Evolutionary conservation across 768 basidiomycete species (phyloP).

Genomic region (Cystofilobasidium capitatum): DNA sequence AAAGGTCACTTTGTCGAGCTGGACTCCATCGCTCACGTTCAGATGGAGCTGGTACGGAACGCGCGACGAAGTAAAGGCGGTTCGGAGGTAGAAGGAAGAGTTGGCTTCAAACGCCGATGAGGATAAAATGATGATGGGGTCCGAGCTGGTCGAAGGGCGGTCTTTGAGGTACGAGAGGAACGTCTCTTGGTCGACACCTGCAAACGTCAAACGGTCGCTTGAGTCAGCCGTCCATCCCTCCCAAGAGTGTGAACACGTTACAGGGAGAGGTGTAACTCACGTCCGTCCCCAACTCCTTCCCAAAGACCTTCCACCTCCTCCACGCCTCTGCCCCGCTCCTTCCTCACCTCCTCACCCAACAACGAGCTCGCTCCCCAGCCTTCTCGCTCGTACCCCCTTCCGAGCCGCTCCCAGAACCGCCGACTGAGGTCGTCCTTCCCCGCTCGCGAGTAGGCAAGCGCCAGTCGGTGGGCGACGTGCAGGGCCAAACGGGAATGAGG

Average conservation of each 20-base stretch:
- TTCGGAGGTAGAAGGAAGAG: conserved; percentile 61
- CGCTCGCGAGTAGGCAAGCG: conserved; percentile 68
- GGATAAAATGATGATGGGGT: neutral
- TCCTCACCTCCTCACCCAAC: conserved; percentile 63
- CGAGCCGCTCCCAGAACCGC: conserved; percentile 86
- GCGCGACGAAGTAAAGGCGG: conserved; percentile 52
- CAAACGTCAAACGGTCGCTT: neutral
- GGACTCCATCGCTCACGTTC: conserved; percentile 46
- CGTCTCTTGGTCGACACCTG: conserved; percentile 52
- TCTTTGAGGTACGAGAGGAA: conserved; percentile 14
- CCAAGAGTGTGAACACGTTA: conserved; percentile 23
- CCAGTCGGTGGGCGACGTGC: conserved; percentile 86
- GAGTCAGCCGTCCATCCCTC: no score
- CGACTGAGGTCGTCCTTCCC: conserved; percentile 80
- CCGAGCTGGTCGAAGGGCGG: neutral
- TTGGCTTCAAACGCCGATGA: conserved; percentile 51
- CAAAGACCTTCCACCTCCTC: conserved; percentile 41
- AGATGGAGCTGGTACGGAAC: conserved; percentile 69
- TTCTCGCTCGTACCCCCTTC: conserved; percentile 76
- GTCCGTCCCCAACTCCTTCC: conserved; percentile 48
- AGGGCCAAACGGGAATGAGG: conserved; percentile 71
- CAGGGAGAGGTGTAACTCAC: neutral
- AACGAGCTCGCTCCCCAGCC: conserved; percentile 65
- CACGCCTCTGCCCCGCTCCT: conserved; percentile 66
- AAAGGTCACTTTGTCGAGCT: conserved; percentile 55